phyloP scores from a whole-genome alignment of 805 yeast genomes.

The Tetrapisispora pingtungensis region DNA sequence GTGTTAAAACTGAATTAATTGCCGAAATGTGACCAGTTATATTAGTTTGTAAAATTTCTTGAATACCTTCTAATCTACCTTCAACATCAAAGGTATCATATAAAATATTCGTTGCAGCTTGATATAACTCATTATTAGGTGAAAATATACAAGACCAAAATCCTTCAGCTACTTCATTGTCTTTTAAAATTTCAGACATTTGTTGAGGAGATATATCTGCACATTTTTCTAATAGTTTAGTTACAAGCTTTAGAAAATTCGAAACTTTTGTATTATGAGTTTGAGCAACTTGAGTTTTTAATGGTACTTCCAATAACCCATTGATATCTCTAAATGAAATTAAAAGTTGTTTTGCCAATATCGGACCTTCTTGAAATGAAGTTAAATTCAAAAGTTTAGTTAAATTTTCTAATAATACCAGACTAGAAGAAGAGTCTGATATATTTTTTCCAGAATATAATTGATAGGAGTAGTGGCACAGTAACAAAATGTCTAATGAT shows the following conservation, averaged over 20 bases:
- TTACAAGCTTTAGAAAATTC: constrained; percentile 24
- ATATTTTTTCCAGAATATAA: constrained; percentile 25
- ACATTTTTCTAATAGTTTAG: constrained; percentile 31
- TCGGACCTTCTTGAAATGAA: constrained; percentile 26
- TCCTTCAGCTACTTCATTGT: constrained; percentile 42
- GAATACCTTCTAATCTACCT: constrained; percentile 72
- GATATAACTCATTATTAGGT: constrained; percentile 46
- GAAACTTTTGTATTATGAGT: constrained; percentile 22
- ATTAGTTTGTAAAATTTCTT: constrained; percentile 38
- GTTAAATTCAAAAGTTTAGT: constrained; percentile 17
- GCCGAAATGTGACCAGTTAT: constrained; percentile 40
- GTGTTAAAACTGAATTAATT: constrained; percentile 36
- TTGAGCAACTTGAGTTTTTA: constrained; percentile 11
- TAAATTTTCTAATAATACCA: constrained; percentile 25
- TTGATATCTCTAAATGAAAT: constrained; percentile 25
- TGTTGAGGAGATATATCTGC: constrained; percentile 32
- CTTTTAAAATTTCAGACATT: constrained; percentile 32
- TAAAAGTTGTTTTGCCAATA: constrained; percentile 23
- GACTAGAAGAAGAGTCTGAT: constrained; percentile 24
- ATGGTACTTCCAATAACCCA: constrained; percentile 22
- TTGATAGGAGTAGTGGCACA: constrained; percentile 33
- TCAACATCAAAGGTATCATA: constrained; percentile 71
- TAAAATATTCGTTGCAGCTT: constrained; percentile 58
- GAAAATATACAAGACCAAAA: constrained; percentile 70
- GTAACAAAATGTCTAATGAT: constrained; percentile 37